Conservation (phyloP, 371 early-diverging fungal genomes). For the Zychaea mexicana region DNA sequence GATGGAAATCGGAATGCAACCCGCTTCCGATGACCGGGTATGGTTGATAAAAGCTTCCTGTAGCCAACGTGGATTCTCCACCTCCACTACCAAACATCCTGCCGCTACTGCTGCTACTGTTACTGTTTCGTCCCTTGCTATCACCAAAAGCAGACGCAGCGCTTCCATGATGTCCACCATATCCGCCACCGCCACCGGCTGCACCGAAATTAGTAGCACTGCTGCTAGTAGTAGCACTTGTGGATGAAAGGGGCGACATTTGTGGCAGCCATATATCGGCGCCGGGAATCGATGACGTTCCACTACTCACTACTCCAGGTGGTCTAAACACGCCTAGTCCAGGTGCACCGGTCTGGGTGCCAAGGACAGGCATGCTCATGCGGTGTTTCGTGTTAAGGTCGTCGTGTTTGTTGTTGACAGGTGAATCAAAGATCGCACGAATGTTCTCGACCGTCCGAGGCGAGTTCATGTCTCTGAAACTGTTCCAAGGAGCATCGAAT, state of each 20-base stretch:
- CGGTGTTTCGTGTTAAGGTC: slow-evolving; percentile 8
- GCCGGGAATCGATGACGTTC: slow-evolving; percentile 9
- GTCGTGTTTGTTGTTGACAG: slow-evolving; percentile 14
- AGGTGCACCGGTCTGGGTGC: slow-evolving; percentile 13
- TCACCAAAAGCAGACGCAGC: slow-evolving; percentile 8
- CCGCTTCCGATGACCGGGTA: slow-evolving; percentile 22
- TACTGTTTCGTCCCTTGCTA: not conserved
- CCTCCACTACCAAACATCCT: slow-evolving; percentile 14
- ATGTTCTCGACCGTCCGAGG: slow-evolving; percentile 39
- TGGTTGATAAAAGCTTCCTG: slow-evolving; percentile 18
- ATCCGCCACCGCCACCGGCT: too few relatives aligned
- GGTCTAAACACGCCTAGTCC: slow-evolving; percentile 13
- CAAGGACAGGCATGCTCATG: slow-evolving; percentile 16
- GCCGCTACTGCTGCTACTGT: slow-evolving; percentile 1
- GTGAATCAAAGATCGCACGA: slow-evolving; percentile 44
- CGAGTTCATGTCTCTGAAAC: slow-evolving; percentile 43
- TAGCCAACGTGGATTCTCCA: slow-evolving; percentile 9
- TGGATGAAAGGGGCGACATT: slow-evolving; percentile 7
- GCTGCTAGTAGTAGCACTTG: slow-evolving; percentile 2
- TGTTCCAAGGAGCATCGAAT: slow-evolving; percentile 41
- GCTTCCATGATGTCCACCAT: slow-evolving; percentile 6
- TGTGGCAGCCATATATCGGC: slow-evolving; percentile 18
- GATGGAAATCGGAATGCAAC: slow-evolving; percentile 10
- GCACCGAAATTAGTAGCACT: not conserved
- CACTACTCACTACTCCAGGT: slow-evolving; percentile 6